Conservation (phyloP, 75 land plant genomes). For the Sequoiadendron giganteum region DNA sequence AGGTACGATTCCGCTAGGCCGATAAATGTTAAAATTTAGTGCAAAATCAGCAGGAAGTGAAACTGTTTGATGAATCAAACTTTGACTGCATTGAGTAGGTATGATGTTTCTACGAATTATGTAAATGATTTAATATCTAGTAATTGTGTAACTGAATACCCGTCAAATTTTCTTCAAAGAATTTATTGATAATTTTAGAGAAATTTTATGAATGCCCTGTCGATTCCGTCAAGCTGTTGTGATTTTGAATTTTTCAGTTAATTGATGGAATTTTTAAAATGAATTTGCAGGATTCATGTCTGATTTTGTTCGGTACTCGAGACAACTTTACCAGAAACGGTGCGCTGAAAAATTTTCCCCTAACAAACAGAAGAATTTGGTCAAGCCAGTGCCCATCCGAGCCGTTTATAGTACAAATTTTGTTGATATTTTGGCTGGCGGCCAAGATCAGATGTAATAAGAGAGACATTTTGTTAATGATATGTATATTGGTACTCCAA, state of each 20-base stretch:
- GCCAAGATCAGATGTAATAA: too few species aligned
- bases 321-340: background rate
- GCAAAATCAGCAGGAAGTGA: background rate
- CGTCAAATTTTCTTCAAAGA: background rate
- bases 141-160: too few species aligned
- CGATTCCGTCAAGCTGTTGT: background rate
- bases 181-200: too few species aligned
- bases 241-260: background rate
- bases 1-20: background rate
- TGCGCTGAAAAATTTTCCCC: background rate
- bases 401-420: background rate
- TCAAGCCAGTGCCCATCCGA: background rate
- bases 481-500: too few species aligned
- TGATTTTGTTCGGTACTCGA: constrained; percentile 2
- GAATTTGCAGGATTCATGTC: constrained; percentile 12
- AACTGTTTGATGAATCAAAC: background rate
- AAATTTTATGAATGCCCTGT: background rate
- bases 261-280: constrained; percentile 9
- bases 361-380: background rate
- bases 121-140: too few species aligned
- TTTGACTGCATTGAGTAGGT: background rate
- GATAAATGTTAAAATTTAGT: background rate
- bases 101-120: background rate
- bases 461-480: too few species aligned
- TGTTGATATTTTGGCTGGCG: too few species aligned